Evolutionary conservation across 352 stramenopile species (phyloP), one percentile per base, ranked within the genome.

Genomic region (Phytophthora crassamura): DNA sequence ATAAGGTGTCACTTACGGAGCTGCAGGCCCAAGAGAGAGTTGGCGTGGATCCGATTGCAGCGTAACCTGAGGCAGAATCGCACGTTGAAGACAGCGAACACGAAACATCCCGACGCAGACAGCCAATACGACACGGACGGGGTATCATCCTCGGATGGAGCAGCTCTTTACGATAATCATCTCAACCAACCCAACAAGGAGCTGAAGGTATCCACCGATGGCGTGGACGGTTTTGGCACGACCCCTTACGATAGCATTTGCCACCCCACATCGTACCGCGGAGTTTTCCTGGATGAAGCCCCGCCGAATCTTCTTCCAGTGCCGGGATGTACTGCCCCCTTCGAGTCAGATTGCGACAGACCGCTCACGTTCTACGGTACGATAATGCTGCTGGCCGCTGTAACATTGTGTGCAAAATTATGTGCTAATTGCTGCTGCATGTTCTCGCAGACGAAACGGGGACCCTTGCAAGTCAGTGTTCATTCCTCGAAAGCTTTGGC

Each of bases 21-120:
- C 22, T 81, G 36, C 73, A 81, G 52, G 73, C 73, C 9, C 73
- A 81, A 32, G 73, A 81, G 40, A 65, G 61, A 53, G 73, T 30
- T 81, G n/a, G 73, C 73, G n/a, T 67, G 59, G 43, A 70, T 81
- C 41, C 59, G 48, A n/a, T 58, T 35, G 30, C 69, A 78, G 43
- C 72, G 39, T 20, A 75, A 76, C 8, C 67, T 64, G 43, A 48
- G 38, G 20, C 52, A 66, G 43, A 59, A 35, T 36, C 30, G n/a
- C n/a, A 14, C 22, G 14, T 9, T 22, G 22, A 69, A 59, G 12
- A 11, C 41, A 45, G 20, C 38, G 66, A 67, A 15, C 33, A 12
- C 11, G 65, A 72, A 6, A 49, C 9, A 12, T 33, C n/a, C 46
- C 42, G 42, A 48, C 6, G 25, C 67, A 2, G 59, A 65, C 4